Evolutionary conservation across 2,329 filamentous ascomycete genomes (phyloP).

Genomic region (Phaeosphaeriaceae sp.): DNA sequence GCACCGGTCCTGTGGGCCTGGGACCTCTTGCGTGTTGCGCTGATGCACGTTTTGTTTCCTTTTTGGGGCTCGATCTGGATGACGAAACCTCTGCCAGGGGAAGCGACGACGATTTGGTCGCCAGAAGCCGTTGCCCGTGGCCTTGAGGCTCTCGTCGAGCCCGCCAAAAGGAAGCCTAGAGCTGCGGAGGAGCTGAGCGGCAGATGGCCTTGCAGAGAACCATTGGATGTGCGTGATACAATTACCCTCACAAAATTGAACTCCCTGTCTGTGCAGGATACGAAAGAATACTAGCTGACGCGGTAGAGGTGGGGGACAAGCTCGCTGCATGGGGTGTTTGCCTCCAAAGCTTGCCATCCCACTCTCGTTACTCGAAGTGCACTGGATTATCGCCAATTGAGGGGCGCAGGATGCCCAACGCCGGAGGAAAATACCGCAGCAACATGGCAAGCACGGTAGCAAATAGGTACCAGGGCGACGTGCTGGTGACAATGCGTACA

Average conservation of each 20-base stretch:
- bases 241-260: conserved; percentile 38
- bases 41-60: conserved; percentile 22
- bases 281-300: conserved; percentile 21
- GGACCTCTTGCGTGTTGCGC: conserved; percentile 14
- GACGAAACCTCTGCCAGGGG: conserved; percentile 25
- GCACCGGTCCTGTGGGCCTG: conserved; percentile 21
- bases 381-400: conserved; percentile 15
- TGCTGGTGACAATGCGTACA: not conserved
- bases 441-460: conserved; percentile 2
- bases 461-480: not conserved
- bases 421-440: conserved; percentile 21
- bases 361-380: conserved; percentile 16
- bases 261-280: conserved; percentile 21
- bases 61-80: conserved; percentile 14
- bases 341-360: conserved; percentile 15
- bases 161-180: conserved; percentile 5
- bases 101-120: conserved; percentile 2
- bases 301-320: conserved; percentile 25
- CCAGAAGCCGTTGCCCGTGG: conserved; percentile 21
- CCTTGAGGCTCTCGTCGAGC: conserved; percentile 31
- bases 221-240: conserved; percentile 35
- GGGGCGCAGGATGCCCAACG: conserved; percentile 5
- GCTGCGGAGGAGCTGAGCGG: conserved; percentile 11
- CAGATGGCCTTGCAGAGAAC: conserved; percentile 3
- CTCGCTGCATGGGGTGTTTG: conserved; percentile 17